A percentile compares a stretch with the other conserved stretches of the same genome.
phyloP scores from a whole-genome alignment of 139 green algal genomes.

The Auxenochlorella protothecoides region DNA sequence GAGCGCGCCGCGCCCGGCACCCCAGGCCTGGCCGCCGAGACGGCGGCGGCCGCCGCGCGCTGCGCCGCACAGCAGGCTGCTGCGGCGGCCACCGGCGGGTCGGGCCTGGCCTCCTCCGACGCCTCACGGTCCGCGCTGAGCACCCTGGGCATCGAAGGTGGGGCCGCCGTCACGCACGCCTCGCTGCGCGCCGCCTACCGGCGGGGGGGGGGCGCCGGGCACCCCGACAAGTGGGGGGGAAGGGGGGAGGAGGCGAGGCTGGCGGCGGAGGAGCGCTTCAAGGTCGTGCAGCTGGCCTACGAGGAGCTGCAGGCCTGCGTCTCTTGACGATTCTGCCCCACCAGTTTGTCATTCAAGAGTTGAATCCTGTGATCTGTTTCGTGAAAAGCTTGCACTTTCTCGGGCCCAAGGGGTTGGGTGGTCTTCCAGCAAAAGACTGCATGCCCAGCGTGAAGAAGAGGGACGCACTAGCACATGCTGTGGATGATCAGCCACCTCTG shows the following conservation, averaged over 20 bases:
- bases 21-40: slow-evolving; percentile 14
- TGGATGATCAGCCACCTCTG: too few relatives aligned
- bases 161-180: neutral
- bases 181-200: slow-evolving; percentile 36
- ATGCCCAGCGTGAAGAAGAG: too few relatives aligned
- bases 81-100: too few relatives aligned
- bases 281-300: slow-evolving; percentile 23
- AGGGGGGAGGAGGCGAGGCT: slow-evolving; percentile 2
- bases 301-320: neutral
- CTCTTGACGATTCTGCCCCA: too few relatives aligned
- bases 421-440: too few relatives aligned
- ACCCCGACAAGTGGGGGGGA: slow-evolving; percentile 44
- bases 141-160: neutral
- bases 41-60: too few relatives aligned
- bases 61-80: too few relatives aligned
- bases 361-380: too few relatives aligned
- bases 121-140: neutral
- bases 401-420: too few relatives aligned
- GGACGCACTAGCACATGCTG: too few relatives aligned
- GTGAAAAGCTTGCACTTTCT: neutral
- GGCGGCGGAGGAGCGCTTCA: slow-evolving; percentile 23
- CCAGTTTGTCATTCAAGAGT: neutral
- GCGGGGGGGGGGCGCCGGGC: slow-evolving; percentile 23
- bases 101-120: too few relatives aligned
- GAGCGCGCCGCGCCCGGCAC: slow-evolving; percentile 10